Evolutionary conservation across 1,284 basidiomycete genomes (phyloP).

Genomic region (Trametes versicolor): DNA sequence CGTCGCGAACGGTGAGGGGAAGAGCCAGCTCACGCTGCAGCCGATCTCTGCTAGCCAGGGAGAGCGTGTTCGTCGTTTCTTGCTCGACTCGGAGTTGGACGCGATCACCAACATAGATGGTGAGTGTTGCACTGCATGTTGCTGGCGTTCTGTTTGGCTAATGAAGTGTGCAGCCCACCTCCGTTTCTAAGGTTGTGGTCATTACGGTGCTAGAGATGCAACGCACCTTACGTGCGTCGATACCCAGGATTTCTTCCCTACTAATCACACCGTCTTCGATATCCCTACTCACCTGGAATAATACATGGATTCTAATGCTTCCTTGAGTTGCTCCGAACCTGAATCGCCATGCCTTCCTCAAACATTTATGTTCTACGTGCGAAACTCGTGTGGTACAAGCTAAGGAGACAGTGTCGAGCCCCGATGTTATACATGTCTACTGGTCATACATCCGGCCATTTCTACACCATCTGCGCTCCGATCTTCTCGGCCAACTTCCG

Average conservation of each 20-base stretch:
- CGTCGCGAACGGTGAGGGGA: constrained; percentile 7
- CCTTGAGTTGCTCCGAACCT: not conserved
- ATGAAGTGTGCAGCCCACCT: constrained; percentile 5
- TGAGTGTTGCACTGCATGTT: not conserved
- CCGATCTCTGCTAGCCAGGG: constrained; percentile 19
- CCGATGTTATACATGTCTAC: not conserved
- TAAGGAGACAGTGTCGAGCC: no score
- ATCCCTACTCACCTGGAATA: constrained; percentile 1
- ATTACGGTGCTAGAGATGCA: not conserved
- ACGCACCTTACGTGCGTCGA: constrained; percentile 1
- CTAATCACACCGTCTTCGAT: not conserved
- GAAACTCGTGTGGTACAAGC: not conserved
- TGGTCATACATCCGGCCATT: not conserved
- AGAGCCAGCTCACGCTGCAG: constrained; percentile 2
- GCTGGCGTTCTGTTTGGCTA: not conserved
- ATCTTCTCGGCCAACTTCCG: constrained; percentile 65
- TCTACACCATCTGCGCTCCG: constrained; percentile 45
- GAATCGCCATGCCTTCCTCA: not conserved
- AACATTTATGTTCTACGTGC: not conserved
- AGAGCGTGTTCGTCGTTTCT: constrained; percentile 26
- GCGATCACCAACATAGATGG: constrained; percentile 21
- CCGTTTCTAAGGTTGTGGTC: constrained; percentile 14
- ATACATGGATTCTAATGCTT: constrained; percentile 3
- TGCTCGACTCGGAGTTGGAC: constrained; percentile 23
- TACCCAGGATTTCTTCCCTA: constrained; percentile 7